These are phyloP conservation scores for Sporothrix euskadiensis DNA, from an alignment of 2,329 filamentous ascomycete species.

Conservation along the genomic window DNA sequence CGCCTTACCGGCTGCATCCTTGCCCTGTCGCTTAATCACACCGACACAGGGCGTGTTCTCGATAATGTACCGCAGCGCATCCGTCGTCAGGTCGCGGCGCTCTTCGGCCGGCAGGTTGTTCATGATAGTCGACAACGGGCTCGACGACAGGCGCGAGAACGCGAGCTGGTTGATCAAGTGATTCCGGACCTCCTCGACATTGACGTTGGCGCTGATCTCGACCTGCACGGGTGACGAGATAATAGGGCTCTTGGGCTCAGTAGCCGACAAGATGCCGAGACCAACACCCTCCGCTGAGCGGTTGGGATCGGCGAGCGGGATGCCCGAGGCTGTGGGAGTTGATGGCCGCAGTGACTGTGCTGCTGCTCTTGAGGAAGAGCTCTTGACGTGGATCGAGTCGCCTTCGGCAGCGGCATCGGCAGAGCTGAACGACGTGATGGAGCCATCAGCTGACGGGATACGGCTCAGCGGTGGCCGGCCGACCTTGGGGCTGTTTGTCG, in stretches of 20 bases:
- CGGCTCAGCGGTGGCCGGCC: slow-evolving; percentile 29
- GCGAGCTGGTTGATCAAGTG: slow-evolving; percentile 95
- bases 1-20: slow-evolving; percentile 90
- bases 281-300: slow-evolving; percentile 28
- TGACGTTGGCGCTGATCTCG: slow-evolving; percentile 36
- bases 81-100: slow-evolving; percentile 59
- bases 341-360: not conserved
- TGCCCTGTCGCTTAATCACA: slow-evolving; percentile 85
- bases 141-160: slow-evolving; percentile 88
- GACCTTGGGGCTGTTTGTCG: slow-evolving; percentile 63
- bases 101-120: slow-evolving; percentile 74
- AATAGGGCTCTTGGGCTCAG: slow-evolving; percentile 26
- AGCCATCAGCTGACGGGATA: slow-evolving; percentile 30
- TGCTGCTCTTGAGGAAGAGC: not conserved
- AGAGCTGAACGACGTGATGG: slow-evolving; percentile 31
- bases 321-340: slow-evolving; percentile 2
- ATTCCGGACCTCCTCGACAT: slow-evolving; percentile 63
- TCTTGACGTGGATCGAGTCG: slow-evolving; percentile 18
- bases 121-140: slow-evolving; percentile 85
- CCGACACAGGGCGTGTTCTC: slow-evolving; percentile 78
- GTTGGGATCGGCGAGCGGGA: slow-evolving; percentile 5
- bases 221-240: not conserved
- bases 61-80: slow-evolving; percentile 69
- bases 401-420: not conserved
- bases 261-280: slow-evolving; percentile 34